A percentile compares a stretch with the other conserved stretches of the same genome.
phyloP scores from a whole-genome alignment of 1,139 yeast species.

The Saccharomyces pastorianus region DNA sequence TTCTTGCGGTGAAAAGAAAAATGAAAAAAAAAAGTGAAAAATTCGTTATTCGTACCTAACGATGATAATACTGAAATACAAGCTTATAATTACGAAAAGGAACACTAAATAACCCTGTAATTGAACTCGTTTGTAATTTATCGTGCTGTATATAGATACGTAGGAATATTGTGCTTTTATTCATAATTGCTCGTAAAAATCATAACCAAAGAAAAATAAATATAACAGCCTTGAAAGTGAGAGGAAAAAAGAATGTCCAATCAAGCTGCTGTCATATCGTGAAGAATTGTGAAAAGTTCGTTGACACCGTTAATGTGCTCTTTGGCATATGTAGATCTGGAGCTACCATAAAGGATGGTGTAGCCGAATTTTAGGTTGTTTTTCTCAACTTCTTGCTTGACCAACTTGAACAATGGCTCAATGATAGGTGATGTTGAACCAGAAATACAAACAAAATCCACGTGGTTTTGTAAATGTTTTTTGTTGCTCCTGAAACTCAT shows the following conservation, averaged over 20 bases:
- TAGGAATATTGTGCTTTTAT: neutral
- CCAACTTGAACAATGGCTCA: constrained; percentile 45
- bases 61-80: neutral
- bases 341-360: constrained; percentile 53
- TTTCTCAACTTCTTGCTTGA: too few relatives aligned
- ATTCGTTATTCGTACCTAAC: neutral
- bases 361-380: too few relatives aligned
- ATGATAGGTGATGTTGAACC: constrained; percentile 62
- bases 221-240: neutral
- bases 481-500: constrained; percentile 3
- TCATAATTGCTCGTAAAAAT: neutral
- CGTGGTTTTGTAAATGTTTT: constrained; percentile 11
- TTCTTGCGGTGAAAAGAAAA: neutral
- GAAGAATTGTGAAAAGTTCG: constrained; percentile 50
- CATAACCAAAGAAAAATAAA: neutral
- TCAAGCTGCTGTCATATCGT: constrained; percentile 4
- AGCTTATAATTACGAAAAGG: neutral
- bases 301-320: constrained; percentile 71
- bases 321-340: constrained; percentile 52
- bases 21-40: neutral
- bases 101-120: neutral
- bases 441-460: constrained; percentile 39
- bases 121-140: neutral
- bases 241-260: neutral
- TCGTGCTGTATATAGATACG: neutral